Base-by-base conservation (phyloP, 345 rosid genomes). In the Diplotaxis tenuifolia region DNA sequence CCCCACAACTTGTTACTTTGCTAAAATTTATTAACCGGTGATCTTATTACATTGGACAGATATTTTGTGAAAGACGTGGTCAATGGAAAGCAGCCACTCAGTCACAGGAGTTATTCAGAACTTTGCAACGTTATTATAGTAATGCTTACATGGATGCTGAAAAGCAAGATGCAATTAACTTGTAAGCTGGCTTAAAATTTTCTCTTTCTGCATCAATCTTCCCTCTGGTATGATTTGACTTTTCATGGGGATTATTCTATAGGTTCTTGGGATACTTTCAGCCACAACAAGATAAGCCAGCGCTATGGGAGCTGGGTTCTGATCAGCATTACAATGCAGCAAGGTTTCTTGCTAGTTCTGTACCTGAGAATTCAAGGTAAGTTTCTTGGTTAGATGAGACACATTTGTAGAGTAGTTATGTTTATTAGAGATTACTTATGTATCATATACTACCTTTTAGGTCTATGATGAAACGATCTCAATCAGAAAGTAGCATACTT, bases 31-130 rank as follows among this genome's bases (percentile, higher is more conserved):
- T 20, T 52, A 29, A 65, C 38, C 59, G 12, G 4, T 60, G 38
- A 14, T 72, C 59, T 66, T 80, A 32, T 59, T 62, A 31, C 34
- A 65, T 58, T 71, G 58, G 67, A 60, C 87, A 95, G 99, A 90
- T 95, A 71, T 95, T 95, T 80, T 90, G 86, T 73, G 88, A 95
- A 81, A 86, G 89, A 81, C 91, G 99, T 82, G 99, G 99, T 65
- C 99, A 92, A 65, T 95, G 99, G 99, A 90, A 84, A 84, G 92
- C 99, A 2, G 93, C 99, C 22, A 92, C 93, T 1, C 99, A 90
- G 67, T 95, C 99, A 54, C 99, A 95, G 79, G 99, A 95, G 71
- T 75, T 95, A 61, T 83, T 92, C 56, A 84, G 96, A 86, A 84
- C 89, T 57, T 67, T 95, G 19, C 99, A 95, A 9, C 96, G 99